Base-by-base conservation (phyloP, 148 eudicot genomes). In the Pharnaceum exiguum region DNA sequence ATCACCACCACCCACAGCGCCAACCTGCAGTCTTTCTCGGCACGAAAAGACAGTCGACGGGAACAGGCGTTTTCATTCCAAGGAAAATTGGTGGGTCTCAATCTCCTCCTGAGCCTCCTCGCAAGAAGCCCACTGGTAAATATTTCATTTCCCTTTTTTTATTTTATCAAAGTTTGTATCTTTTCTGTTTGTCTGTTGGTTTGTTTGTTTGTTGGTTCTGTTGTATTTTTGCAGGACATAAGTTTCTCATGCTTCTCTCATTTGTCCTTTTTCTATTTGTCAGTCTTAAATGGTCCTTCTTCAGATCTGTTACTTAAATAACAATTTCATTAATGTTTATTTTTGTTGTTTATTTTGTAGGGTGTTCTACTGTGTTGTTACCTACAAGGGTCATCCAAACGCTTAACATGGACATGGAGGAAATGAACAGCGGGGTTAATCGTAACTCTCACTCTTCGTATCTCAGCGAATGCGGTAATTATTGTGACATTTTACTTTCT, bases 31-130 rank as follows among this genome's bases (percentile, higher is more conserved):
- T 46, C 10, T 26, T 42, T 21, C 43, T 56, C 5, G 75, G 65
- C 1, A 57, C 62, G 26, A 85, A 78, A 58, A 70, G 66, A 33
- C 73, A 64, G 55, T 82, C 89, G 0, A 72, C 80, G 3, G 97
- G 97, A 1, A 89, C 97, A 0, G 97, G 97, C 0, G 97, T 89
- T 0, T 89, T 89, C 46, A 32, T 89, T 1, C 96, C 96, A 13
- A 79, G 95, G 24, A 42, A 81, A 51, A 63, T 54, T 2, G 67
- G 49, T 0, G 44, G 55, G 50, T 16, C 71, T 40, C 52, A 23
- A 2, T 51, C 36, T 25, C 38, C 18, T 5, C 17, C 85, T 0
- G 89, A 77, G 16, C 36, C 71, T n/a, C n/a, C n/a, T 16, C 77
- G 83, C 65, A 72, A 67, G 67, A 89, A 77, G 36, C 55, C 75